Evolutionary conservation across 1,284 basidiomycete species (phyloP).

Genomic region (Psilocybe mexicana): DNA sequence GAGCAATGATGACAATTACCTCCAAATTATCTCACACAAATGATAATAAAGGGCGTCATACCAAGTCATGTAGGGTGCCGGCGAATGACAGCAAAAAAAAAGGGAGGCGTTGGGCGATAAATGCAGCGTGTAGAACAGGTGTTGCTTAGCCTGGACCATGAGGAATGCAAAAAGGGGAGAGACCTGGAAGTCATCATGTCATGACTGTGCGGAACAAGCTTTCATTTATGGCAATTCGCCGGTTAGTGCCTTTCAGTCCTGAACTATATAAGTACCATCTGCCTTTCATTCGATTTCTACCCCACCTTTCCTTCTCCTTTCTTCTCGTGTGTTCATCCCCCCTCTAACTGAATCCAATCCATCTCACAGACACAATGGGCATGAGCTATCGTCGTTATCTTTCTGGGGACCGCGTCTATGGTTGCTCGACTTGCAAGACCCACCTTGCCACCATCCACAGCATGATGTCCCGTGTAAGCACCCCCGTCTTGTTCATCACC

Average conservation of each 20-base stretch:
- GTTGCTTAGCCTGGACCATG: slow-evolving; percentile 7
- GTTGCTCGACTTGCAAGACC: slow-evolving; percentile 88
- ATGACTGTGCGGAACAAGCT: slow-evolving; percentile 22
- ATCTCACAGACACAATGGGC: slow-evolving; percentile 58
- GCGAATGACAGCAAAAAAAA: not conserved
- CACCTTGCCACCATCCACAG: slow-evolving; percentile 92
- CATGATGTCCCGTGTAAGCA: slow-evolving; percentile 82
- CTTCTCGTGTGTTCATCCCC: slow-evolving; percentile 6
- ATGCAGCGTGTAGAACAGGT: slow-evolving; percentile 12
- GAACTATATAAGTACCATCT: slow-evolving; percentile 21
- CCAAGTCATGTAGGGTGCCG: slow-evolving; percentile 6
- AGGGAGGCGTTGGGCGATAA: not conserved
- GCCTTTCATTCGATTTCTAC: slow-evolving; percentile 16
- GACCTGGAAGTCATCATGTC: not conserved
- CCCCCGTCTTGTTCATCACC: slow-evolving; percentile 1
- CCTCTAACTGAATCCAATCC: slow-evolving; percentile 4
- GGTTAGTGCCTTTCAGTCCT: slow-evolving; percentile 20
- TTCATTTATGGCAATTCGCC: slow-evolving; percentile 25
- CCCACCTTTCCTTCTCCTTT: slow-evolving; percentile 23
- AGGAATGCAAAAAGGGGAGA: slow-evolving; percentile 17
- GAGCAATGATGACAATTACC: slow-evolving; percentile 9
- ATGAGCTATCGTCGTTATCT: slow-evolving; percentile 90
- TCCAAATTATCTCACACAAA: slow-evolving; percentile 12
- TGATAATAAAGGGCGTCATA: slow-evolving; percentile 7
- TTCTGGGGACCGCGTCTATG: slow-evolving; percentile 85